Percentiles rank a stretch among this genome's conserved stretches.
phyloP scores from a whole-genome alignment of 1,139 yeast species.

The Lodderomyces theae region DNA sequence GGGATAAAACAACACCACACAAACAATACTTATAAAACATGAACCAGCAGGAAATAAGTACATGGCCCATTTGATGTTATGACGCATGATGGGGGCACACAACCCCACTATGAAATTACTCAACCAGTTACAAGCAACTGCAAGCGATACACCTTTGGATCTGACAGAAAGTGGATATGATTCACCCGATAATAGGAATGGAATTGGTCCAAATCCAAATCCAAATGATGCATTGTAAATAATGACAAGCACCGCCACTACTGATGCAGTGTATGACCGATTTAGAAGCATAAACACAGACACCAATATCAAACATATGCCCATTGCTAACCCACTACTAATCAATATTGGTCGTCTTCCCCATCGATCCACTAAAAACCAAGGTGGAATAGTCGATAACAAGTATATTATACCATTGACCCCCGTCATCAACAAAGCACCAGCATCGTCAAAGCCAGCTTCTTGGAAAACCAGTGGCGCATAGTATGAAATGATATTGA shows the following conservation, averaged over 20 bases:
- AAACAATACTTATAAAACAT: slow-evolving; percentile 43
- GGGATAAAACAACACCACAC: slow-evolving; percentile 70
- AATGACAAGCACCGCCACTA: slow-evolving; percentile 49
- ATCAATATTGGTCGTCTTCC: slow-evolving; percentile 54
- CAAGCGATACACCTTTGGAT: slow-evolving; percentile 52
- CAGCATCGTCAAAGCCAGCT: slow-evolving; percentile 51
- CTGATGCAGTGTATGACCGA: slow-evolving; percentile 36
- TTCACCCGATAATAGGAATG: slow-evolving; percentile 55
- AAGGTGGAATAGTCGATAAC: slow-evolving; percentile 49
- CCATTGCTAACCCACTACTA: slow-evolving; percentile 50
- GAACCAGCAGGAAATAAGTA: slow-evolving; percentile 48
- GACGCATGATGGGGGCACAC: slow-evolving; percentile 49
- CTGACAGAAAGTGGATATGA: slow-evolving; percentile 54
- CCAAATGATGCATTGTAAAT: slow-evolving; percentile 55
- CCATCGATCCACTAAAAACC: slow-evolving; percentile 55
- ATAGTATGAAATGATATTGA: slow-evolving; percentile 53
- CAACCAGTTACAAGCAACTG: slow-evolving; percentile 56
- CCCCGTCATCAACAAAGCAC: slow-evolving; percentile 54
- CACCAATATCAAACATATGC: slow-evolving; percentile 38
- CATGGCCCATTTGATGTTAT: slow-evolving; percentile 47
- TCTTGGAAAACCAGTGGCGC: slow-evolving; percentile 55
- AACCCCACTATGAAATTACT: slow-evolving; percentile 56
- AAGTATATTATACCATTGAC: slow-evolving; percentile 49
- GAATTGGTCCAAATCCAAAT: slow-evolving; percentile 58
- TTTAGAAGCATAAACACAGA: slow-evolving; percentile 41